These are phyloP conservation scores for Millerozyma miso DNA, from an alignment of 805 yeast species.

Conservation along the genomic window DNA sequence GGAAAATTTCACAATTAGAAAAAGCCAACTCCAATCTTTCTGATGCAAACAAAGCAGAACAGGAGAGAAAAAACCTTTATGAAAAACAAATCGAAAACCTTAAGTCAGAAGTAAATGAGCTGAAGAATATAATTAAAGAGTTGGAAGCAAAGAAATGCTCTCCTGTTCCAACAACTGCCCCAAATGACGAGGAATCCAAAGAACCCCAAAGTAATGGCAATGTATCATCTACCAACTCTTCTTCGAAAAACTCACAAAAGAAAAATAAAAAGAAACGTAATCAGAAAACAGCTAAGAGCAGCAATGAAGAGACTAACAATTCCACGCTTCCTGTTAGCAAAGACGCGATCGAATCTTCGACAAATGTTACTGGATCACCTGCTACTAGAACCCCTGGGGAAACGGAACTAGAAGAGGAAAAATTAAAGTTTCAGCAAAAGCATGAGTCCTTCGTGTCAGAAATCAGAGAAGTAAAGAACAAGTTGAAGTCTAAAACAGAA, in stretches of 20 bases:
- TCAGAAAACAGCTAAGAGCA: neutral
- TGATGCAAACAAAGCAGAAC: slow-evolving; percentile 3
- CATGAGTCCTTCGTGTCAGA: slow-evolving; percentile 15
- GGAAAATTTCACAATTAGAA: slow-evolving; percentile 14
- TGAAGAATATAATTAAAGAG: neutral
- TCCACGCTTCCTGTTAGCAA: too few species aligned
- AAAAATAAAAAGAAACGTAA: slow-evolving; percentile 20
- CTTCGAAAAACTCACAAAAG: slow-evolving; percentile 16
- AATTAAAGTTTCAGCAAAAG: slow-evolving; percentile 3
- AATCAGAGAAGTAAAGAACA: slow-evolving; percentile 16
- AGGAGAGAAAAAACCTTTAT: slow-evolving; percentile 4
- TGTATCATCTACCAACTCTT: neutral
- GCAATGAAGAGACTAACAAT: neutral
- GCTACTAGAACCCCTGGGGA: too few species aligned
- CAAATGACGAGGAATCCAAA: neutral
- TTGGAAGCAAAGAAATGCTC: neutral
- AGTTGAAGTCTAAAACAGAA: slow-evolving; percentile 42
- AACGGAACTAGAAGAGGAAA: slow-evolving; percentile 15
- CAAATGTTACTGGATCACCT: too few species aligned
- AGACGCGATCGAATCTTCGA: too few species aligned
- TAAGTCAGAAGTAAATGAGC: neutral
- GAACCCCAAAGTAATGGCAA: neutral
- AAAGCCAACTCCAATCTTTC: neutral
- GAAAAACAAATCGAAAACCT: slow-evolving; percentile 2
- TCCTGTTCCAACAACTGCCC: neutral